Percentiles rank a stretch among this genome's conserved stretches.
Evolutionary conservation across 108 stramenopile genomes (phyloP).

Genomic region (Cylindrotheca fusiformis): DNA sequence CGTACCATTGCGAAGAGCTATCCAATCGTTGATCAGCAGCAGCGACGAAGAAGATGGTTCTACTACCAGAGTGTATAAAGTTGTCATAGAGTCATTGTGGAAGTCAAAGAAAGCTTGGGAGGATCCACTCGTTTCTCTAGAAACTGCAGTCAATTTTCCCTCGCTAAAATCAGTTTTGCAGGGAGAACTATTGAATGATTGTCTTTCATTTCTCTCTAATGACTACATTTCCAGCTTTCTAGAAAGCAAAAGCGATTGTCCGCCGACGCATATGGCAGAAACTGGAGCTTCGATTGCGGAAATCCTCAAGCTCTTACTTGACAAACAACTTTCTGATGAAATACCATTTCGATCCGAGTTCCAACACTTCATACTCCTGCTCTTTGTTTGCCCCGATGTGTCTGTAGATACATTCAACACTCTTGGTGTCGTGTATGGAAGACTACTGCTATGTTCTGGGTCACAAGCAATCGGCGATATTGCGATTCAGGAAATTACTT

Average conservation of each 20-base stretch:
- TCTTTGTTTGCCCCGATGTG: constrained; percentile 20
- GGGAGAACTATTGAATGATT: constrained; percentile 1
- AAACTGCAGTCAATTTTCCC: constrained; percentile 13
- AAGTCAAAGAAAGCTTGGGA: constrained; percentile 8
- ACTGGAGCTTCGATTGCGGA: constrained; percentile 4
- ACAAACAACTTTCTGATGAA: not conserved
- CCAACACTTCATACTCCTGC: constrained; percentile 11
- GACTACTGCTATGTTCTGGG: constrained; percentile 20
- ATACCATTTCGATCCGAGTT: constrained; percentile 2
- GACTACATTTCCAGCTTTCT: not conserved
- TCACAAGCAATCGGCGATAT: not conserved
- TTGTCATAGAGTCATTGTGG: constrained; percentile 29
- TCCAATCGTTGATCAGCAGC: constrained; percentile 30
- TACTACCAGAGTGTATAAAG: too few relatives aligned
- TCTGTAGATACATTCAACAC: constrained; percentile 32
- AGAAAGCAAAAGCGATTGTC: not conserved
- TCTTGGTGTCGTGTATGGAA: constrained; percentile 37
- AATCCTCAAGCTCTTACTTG: constrained; percentile 22
- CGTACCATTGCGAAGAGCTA: constrained; percentile 41
- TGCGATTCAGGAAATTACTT: not conserved
- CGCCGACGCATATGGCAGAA: not conserved
- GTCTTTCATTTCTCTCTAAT: constrained; percentile 10
- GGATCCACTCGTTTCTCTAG: constrained; percentile 21
- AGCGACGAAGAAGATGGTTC: constrained; percentile 2
- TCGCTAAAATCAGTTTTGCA: constrained; percentile 12